Evolutionary conservation across 805 yeast species (phyloP).

Genomic region (Starmerella stigmatis): DNA sequence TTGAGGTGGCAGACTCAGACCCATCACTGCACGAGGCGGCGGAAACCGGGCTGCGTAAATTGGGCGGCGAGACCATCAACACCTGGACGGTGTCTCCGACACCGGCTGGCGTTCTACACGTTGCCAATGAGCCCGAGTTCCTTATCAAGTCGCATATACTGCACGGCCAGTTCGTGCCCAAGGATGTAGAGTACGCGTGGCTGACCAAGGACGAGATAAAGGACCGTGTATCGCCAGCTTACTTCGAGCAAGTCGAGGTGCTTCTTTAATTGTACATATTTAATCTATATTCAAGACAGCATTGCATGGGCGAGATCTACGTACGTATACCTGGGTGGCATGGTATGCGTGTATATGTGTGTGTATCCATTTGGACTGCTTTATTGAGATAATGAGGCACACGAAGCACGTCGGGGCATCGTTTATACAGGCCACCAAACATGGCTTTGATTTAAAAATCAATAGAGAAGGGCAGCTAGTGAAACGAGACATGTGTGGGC

Average conservation of each 20-base stretch:
- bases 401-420: no score
- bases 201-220: conserved; percentile 67
- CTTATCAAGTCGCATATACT: conserved; percentile 78
- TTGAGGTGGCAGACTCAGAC: conserved; percentile 39
- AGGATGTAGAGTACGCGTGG: conserved; percentile 59
- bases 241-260: conserved; percentile 33
- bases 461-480: no score
- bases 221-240: conserved; percentile 41
- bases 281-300: not conserved
- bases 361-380: no score
- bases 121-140: conserved; percentile 43
- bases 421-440: no score
- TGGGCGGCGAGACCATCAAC: conserved; percentile 70
- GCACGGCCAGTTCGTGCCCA: conserved; percentile 60
- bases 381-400: no score
- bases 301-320: no score
- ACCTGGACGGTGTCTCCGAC: conserved; percentile 86
- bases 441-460: no score
- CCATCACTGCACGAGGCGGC: conserved; percentile 54
- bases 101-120: conserved; percentile 64
- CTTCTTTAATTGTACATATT: conserved; percentile 17
- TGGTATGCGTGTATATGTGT: not conserved
- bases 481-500: no score
- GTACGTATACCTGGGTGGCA: no score
- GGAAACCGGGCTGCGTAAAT: conserved; percentile 53